Conservation (phyloP, 495 filamentous ascomycete species). For the Daldinia vernicosa region DNA sequence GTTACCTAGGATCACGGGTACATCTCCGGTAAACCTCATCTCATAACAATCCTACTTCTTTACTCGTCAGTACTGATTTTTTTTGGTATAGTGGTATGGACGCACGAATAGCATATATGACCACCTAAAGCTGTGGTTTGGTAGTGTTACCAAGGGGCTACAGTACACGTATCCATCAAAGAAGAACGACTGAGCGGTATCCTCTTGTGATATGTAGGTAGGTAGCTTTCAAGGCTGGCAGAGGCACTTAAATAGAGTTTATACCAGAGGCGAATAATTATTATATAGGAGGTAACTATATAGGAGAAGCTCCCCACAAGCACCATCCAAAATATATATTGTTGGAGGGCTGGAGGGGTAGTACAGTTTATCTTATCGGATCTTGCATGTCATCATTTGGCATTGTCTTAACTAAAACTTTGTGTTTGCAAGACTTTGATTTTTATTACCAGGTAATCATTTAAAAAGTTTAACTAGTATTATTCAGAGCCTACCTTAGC, state of each 20-base stretch:
- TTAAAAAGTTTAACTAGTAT: not conserved
- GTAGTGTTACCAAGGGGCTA: slow-evolving; percentile 46
- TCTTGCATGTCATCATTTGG: not conserved
- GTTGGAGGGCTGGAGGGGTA: not conserved
- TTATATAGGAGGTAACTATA: not conserved
- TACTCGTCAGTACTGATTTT: slow-evolving; percentile 2
- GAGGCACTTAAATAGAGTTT: not conserved
- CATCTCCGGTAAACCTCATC: slow-evolving; percentile 46
- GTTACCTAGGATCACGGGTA: slow-evolving; percentile 44
- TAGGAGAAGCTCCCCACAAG: not conserved
- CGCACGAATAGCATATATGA: slow-evolving; percentile 44
- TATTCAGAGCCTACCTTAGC: not conserved
- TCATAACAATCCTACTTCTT: not conserved
- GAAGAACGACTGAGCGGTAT: slow-evolving; percentile 10
- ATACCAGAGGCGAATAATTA: not conserved
- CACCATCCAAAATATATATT: not conserved
- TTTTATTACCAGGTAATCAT: not conserved
- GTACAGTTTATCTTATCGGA: slow-evolving; percentile 22
- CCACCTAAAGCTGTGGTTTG: slow-evolving; percentile 38
- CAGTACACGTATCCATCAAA: slow-evolving; percentile 39
- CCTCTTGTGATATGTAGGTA: too few relatives aligned
- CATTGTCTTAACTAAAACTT: not conserved
- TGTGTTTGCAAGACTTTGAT: not conserved
- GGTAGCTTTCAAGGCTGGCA: too few relatives aligned
- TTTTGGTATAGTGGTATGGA: slow-evolving; percentile 41